These are phyloP conservation scores for Vaccinium vitisidaea DNA, from an alignment of 148 eudicot species.

Conservation along the genomic window DNA sequence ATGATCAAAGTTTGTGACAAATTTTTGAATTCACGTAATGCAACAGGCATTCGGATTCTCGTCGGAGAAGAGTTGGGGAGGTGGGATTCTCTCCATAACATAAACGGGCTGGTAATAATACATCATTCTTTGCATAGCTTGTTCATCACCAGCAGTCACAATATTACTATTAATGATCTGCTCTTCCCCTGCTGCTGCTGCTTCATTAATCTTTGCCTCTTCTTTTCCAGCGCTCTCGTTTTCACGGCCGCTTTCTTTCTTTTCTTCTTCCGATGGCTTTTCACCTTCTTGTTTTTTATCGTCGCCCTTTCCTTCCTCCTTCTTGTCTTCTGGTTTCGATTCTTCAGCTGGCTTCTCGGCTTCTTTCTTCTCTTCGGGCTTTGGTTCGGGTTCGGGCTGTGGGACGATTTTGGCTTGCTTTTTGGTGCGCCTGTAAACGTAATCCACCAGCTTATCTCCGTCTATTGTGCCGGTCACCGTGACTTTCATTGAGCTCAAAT, in stretches of 20 bases:
- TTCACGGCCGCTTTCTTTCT: conserved; percentile 19
- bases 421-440: conserved; percentile 79
- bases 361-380: conserved; percentile 34
- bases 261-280: conserved; percentile 16
- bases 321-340: conserved; percentile 29
- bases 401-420: conserved; percentile 82
- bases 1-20: neutral
- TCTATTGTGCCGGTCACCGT: conserved; percentile 92
- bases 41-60: conserved; percentile 95
- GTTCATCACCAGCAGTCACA: conserved; percentile 31
- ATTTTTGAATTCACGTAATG: conserved; percentile 38
- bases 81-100: conserved; percentile 76
- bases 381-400: conserved; percentile 62
- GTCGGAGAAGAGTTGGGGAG: conserved; percentile 92
- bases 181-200: conserved; percentile 18
- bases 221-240: conserved; percentile 11
- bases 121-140: conserved; percentile 60
- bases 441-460: conserved; percentile 63
- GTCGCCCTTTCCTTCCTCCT: conserved; percentile 14
- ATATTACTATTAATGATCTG: neutral
- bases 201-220: conserved; percentile 10
- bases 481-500: conserved; percentile 66
- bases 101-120: conserved; percentile 62
- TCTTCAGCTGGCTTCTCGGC: conserved; percentile 33
- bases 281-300: conserved; percentile 22